Evolutionary conservation across 768 basidiomycete species (phyloP).

Genomic region (Exsudoporus frostii): DNA sequence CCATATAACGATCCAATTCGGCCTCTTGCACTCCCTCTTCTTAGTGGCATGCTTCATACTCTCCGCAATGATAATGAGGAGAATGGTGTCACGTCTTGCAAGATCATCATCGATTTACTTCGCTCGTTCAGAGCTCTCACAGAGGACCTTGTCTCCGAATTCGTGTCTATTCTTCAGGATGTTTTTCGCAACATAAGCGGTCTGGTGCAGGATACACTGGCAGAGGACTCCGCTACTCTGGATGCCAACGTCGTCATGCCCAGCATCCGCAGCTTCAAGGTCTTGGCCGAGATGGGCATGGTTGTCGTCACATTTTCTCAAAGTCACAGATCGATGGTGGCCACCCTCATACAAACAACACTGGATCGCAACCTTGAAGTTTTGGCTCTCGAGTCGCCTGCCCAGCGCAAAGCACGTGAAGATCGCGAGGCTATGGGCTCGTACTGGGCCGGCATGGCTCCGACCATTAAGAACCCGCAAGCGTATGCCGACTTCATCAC

Average conservation of each 20-base stretch:
- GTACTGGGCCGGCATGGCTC: constrained; percentile 80
- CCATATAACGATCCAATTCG: constrained; percentile 79
- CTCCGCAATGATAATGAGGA: constrained; percentile 94
- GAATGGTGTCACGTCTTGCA: constrained; percentile 86
- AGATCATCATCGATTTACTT: constrained; percentile 85
- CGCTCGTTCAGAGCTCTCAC: constrained; percentile 70
- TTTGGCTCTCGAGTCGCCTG: constrained; percentile 73
- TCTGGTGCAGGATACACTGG: constrained; percentile 72
- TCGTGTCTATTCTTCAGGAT: constrained; percentile 77
- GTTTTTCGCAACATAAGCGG: constrained; percentile 70
- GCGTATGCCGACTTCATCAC: constrained; percentile 82
- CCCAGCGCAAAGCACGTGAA: constrained; percentile 73
- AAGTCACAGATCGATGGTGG: constrained; percentile 63
- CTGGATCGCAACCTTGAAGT: constrained; percentile 78
- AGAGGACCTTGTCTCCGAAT: constrained; percentile 73
- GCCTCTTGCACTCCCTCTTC: constrained; percentile 61
- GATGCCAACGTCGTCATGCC: constrained; percentile 62
- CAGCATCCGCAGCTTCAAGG: constrained; percentile 86
- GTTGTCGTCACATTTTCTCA: constrained; percentile 90
- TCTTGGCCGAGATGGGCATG: constrained; percentile 90
- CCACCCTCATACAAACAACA: constrained; percentile 63
- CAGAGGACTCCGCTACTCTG: constrained; percentile 54
- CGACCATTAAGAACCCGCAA: constrained; percentile 64
- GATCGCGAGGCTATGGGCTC: constrained; percentile 80
- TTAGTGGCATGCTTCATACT: constrained; percentile 77